These are phyloP conservation scores for Climacium dendroides DNA, from an alignment of 225 moss, liverwort and hornwort species.

Conservation along the genomic window DNA sequence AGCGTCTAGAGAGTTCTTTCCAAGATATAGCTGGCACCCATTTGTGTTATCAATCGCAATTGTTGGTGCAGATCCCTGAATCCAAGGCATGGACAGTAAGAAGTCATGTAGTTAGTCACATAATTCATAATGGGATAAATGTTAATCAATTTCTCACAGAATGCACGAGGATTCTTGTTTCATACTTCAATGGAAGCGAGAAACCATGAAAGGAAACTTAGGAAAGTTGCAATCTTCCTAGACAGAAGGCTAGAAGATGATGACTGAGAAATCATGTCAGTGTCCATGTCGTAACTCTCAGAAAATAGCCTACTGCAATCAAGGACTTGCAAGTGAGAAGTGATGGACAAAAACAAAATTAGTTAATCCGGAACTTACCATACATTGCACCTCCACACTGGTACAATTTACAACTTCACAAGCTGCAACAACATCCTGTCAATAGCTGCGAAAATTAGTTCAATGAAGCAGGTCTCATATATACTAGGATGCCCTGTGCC, in stretches of 20 bases:
- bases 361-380: slow-evolving; percentile 25
- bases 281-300: background rate
- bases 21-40: slow-evolving; percentile 85
- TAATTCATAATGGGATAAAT: background rate
- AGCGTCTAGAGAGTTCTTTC: slow-evolving; percentile 44
- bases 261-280: background rate
- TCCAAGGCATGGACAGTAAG: background rate
- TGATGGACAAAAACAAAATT: background rate
- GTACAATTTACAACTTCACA: slow-evolving; percentile 94
- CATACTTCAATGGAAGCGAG: background rate
- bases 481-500: background rate
- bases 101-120: background rate
- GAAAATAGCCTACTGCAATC: background rate
- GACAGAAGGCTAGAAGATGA: background rate
- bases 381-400: slow-evolving; percentile 95
- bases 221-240: background rate
- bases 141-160: background rate
- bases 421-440: slow-evolving; percentile 92
- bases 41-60: slow-evolving; percentile 88
- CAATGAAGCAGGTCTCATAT: background rate
- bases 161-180: background rate
- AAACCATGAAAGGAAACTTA: background rate
- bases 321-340: background rate
- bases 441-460: background rate
- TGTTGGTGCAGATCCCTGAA: slow-evolving; percentile 80